Base-by-base conservation (phyloP, 129 eudicot species). In the Chrysanthemum seticuspe region DNA sequence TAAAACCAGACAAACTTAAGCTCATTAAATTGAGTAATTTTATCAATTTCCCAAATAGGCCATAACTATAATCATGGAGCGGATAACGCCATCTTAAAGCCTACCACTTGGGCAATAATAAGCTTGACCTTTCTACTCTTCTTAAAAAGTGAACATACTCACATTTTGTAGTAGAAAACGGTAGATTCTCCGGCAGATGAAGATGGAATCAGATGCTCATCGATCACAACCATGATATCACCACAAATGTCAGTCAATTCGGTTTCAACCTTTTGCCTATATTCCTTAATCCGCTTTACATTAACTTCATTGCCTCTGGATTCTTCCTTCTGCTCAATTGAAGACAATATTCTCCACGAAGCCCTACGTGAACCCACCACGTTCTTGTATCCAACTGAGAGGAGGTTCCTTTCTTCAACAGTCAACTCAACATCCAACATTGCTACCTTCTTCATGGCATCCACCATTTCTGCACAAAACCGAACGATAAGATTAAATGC, bases 381-480 rank as follows among this genome's bases (percentile, higher is more conserved):
- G n/a, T 91, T 91, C 81, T 91, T 91, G 87, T 91, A 91, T 50
- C 97, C 97, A 14, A 91, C 97, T 6, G 97, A 91, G 12, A 91
- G 88, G 73, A 91, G 75, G 87, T 91, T 91, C 84, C 97, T 79
- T 83, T 91, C 97, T 75, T 91, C 97, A 47, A 91, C 85, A 4
- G 97, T 91, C 82, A 91, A 61, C 34, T 91, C 97, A 69, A 85
- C 91, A 68, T 91, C 86, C 82, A 91, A 72, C 64, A 78, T 77
- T 16, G 97, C 95, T 53, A 91, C 87, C 59, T 86, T 91, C 88
- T 91, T 91, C 97, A 91, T 91, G 10, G 95, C 79, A 25, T 88
- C 97, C 83, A 91, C 97, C 97, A 91, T 91, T 83, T 91, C 97
- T 91, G 66, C 74, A 78, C 57, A 47, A 61, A 73, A 40, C 23